Evolutionary conservation across 257 asterid species (phyloP).

Genomic region (Solanum tacnaense): DNA sequence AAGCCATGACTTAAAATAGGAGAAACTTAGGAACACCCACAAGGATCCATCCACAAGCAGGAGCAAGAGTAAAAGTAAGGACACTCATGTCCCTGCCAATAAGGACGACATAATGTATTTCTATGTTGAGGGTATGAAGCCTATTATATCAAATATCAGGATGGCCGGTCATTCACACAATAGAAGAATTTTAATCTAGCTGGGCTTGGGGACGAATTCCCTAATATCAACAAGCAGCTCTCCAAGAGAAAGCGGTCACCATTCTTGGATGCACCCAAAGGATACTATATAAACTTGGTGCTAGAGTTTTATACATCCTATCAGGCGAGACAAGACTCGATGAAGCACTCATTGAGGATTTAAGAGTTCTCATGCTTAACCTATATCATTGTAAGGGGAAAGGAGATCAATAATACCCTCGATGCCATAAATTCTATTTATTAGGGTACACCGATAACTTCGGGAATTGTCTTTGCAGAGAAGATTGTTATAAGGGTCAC

Average conservation of each 20-base stretch:
- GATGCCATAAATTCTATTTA: too few species aligned
- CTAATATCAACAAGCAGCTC: background rate
- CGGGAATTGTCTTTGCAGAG: background rate
- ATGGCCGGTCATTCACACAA: background rate
- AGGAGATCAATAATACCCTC: background rate
- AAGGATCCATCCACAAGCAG: background rate
- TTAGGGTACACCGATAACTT: background rate
- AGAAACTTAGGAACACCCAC: background rate
- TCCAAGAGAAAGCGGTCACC: background rate
- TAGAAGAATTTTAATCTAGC: background rate
- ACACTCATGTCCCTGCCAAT: background rate
- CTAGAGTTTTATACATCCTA: too few species aligned
- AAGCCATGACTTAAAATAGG: background rate
- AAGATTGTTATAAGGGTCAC: background rate
- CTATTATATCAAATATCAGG: background rate
- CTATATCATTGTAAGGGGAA: background rate
- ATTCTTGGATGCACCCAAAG: background rate
- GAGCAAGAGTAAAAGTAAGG: background rate
- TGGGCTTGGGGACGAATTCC: background rate
- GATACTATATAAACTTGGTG: background rate
- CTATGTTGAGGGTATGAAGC: background rate
- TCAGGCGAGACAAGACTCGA: background rate
- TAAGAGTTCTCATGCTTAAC: background rate
- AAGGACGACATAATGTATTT: background rate
- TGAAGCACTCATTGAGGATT: background rate